Base-by-base conservation (phyloP, 129 eudicot species). In the Heracleum sosnowskyi region DNA sequence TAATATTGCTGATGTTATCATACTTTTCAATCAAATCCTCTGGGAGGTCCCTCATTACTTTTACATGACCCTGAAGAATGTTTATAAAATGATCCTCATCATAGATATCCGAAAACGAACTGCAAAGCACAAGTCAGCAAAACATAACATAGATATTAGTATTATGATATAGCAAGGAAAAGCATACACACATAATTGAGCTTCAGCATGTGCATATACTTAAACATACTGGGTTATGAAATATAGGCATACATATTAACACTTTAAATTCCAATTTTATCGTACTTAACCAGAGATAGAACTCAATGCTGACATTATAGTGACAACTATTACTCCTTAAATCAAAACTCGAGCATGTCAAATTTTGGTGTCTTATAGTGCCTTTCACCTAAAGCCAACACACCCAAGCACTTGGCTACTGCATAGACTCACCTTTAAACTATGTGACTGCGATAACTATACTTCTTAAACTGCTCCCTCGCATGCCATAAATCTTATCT, bases 41-140 rank as follows among this genome's bases (percentile, higher is more conserved):
- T 5, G 98, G 97, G 39, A 93, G 79, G 79, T 88, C 87, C 44
- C 83, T 80, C 22, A 84, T 91, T 39, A 93, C 90, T 8, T 83
- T 68, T 41, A 93, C 90, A 73, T 83, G 71, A 42, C 86, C 91
- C 79, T 84, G 76, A 37, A 93, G 88, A 77, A 90, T 80, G 47
- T 66, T 72, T 79, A 89, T 86, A 77, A 93, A 93, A 89, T 93
- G 91, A n/a, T 91, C 88, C 85, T 86, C 96, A 51, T 93, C 98
- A 79, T 91, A 93, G 53, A 93, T 93, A 82, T 93, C 98, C 78
- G 83, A 86, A 82, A 93, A 93, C 83, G 74, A 85, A 84, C 98
- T 93, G 91, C 31, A 35, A 86, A 84, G 49, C 74, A 63, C 81
- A 69, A 53, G 79, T 45, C 66, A 28, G 53, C 8, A 82, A 80